These are phyloP conservation scores for Aspergillus sp. DNA, from an alignment of 2,329 filamentous ascomycete species.

Conservation along the genomic window DNA sequence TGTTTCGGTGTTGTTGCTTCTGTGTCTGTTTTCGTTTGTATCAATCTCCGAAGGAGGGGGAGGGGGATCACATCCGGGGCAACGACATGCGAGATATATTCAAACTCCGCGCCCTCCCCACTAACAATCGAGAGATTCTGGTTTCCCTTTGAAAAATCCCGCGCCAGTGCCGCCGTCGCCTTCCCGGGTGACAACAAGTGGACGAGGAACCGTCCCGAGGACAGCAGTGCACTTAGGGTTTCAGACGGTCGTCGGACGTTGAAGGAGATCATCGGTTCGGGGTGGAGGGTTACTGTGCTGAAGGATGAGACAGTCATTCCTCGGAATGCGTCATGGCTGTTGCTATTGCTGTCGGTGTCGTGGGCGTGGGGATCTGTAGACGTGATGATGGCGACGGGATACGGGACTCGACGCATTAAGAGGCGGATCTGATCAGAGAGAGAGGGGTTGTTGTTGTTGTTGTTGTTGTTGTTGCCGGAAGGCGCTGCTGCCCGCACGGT, in stretches of 20 bases:
- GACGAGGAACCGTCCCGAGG: constrained; percentile 41
- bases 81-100: constrained; percentile 14
- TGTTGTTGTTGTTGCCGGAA: not conserved
- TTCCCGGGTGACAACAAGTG: constrained; percentile 40
- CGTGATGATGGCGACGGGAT: constrained; percentile 52
- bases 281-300: constrained; percentile 49
- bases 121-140: constrained; percentile 23
- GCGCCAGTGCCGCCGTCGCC: constrained; percentile 28
- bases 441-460: not conserved
- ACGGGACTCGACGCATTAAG: constrained; percentile 48
- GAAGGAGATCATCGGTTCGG: constrained; percentile 52
- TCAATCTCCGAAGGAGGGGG: not conserved
- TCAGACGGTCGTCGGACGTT: constrained; percentile 51
- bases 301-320: constrained; percentile 56
- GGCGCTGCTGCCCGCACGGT: constrained; percentile 1
- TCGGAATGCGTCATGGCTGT: constrained; percentile 26
- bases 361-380: constrained; percentile 27
- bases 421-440: constrained; percentile 33
- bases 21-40: constrained; percentile 3
- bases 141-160: constrained; percentile 35
- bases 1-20: constrained; percentile 4
- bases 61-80: too few relatives aligned
- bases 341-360: constrained; percentile 1
- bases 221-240: constrained; percentile 46
- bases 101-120: constrained; percentile 19